phyloP scores from a whole-genome alignment of 2,329 filamentous ascomycete species.

The Neurospora sp. region DNA sequence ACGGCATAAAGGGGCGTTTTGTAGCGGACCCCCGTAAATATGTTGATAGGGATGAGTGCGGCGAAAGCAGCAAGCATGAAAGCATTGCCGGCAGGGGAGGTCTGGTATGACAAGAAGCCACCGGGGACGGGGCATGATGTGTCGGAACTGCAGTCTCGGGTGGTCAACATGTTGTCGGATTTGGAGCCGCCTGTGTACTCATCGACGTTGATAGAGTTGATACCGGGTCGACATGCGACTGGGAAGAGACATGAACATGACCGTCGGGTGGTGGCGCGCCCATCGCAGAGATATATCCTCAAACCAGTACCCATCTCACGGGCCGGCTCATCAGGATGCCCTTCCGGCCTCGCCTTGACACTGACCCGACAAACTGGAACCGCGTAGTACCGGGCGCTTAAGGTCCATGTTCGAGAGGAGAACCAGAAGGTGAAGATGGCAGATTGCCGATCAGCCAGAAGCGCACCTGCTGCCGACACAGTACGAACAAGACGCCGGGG shows the following conservation, averaged over 20 bases:
- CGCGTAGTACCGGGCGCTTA: background rate
- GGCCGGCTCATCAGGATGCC: background rate
- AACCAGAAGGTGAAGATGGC: background rate
- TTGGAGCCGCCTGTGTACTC: background rate
- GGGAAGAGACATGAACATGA: background rate
- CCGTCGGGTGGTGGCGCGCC: background rate
- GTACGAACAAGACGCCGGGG: background rate
- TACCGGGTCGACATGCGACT: background rate
- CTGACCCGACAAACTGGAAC: background rate
- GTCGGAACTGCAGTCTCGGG: conserved; percentile 14
- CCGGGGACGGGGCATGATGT: conserved; percentile 11
- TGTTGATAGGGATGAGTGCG: conserved; percentile 15
- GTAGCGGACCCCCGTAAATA: conserved; percentile 17
- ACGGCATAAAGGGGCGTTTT: conserved; percentile 31
- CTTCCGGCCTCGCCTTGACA: background rate
- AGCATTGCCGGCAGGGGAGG: conserved; percentile 15
- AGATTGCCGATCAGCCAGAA: background rate
- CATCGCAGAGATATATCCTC: background rate
- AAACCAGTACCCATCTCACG: background rate
- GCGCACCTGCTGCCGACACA: background rate
- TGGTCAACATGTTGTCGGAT: conserved; percentile 10
- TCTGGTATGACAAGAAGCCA: conserved; percentile 13
- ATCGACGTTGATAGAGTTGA: background rate
- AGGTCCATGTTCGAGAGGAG: background rate
- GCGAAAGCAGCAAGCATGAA: conserved; percentile 20